Conservation (phyloP, 2,329 filamentous ascomycete genomes). For the Phyllosticta citrichinensis region DNA sequence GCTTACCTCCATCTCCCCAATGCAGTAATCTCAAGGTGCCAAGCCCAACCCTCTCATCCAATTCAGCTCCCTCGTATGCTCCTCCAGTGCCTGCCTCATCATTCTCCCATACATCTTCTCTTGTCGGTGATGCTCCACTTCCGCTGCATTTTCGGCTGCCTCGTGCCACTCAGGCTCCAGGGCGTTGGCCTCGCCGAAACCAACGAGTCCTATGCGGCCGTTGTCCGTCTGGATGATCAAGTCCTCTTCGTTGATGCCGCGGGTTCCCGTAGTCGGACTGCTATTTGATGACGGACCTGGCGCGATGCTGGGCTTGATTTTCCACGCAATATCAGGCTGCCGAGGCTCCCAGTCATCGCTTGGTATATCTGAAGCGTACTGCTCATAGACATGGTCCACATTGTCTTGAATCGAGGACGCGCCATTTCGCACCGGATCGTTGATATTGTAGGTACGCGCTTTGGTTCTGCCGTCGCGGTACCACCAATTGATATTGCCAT, state of each 20-base stretch:
- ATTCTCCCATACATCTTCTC: constrained; percentile 54
- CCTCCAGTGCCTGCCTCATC: constrained; percentile 66
- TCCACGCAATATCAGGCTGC: constrained; percentile 30
- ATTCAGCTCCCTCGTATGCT: constrained; percentile 68
- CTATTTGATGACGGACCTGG: constrained; percentile 37
- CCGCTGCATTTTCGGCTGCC: constrained; percentile 30
- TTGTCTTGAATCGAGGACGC: background rate
- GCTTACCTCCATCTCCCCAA: too few relatives aligned
- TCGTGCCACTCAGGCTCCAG: constrained; percentile 25
- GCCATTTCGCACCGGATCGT: constrained; percentile 17
- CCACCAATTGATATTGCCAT: constrained; percentile 80
- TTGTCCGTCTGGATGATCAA: constrained; percentile 84
- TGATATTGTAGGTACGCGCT: constrained; percentile 49
- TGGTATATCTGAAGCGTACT: constrained; percentile 11
- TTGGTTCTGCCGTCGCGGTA: constrained; percentile 64
- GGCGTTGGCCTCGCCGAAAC: constrained; percentile 29
- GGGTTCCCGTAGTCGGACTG: constrained; percentile 1
- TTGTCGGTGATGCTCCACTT: constrained; percentile 43
- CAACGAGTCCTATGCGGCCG: constrained; percentile 59
- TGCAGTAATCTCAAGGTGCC: background rate
- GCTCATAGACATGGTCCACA: background rate
- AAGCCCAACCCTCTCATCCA: constrained; percentile 61
- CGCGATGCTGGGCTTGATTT: constrained; percentile 74
- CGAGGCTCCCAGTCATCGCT: background rate
- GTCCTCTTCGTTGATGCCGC: constrained; percentile 44